phyloP scores from a whole-genome alignment of 2,329 filamentous ascomycete species.

The Neopestalotiopsis clavispora region DNA sequence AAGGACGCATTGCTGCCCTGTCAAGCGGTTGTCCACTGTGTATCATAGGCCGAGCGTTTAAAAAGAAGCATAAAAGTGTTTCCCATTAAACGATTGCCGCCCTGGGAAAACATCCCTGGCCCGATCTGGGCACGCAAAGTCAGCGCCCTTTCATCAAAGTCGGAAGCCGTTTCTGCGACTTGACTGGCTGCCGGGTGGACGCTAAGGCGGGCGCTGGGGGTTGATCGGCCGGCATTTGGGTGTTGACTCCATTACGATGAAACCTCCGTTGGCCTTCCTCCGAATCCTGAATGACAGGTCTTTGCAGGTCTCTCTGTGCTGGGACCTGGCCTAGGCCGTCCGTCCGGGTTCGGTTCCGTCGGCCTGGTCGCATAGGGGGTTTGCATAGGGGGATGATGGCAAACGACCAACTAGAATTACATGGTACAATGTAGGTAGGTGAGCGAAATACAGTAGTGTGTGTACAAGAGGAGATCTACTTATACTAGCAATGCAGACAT shows the following conservation, averaged over 20 bases:
- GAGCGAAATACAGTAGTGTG: too few species aligned
- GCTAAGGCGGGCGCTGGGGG: conserved; percentile 2
- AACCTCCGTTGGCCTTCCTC: conserved; percentile 4
- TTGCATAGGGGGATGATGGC: too few species aligned
- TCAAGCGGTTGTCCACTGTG: neutral
- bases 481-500: neutral
- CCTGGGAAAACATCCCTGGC: neutral
- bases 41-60: neutral
- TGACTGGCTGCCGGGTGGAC: conserved; percentile 1
- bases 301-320: neutral
- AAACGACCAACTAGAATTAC: too few species aligned
- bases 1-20: neutral
- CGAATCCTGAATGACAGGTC: neutral
- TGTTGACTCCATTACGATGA: conserved; percentile 9
- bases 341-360: neutral
- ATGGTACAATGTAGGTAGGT: too few species aligned
- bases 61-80: neutral
- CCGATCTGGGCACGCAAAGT: neutral
- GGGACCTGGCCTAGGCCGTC: neutral
- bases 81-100: neutral
- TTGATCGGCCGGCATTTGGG: neutral
- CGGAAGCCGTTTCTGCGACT: neutral
- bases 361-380: neutral
- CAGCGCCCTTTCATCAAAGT: conserved; percentile 5
- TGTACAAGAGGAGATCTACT: neutral